Evolutionary conservation across 2,329 filamentous ascomycete genomes (phyloP).

Genomic region (Intubia oerlemansii): DNA sequence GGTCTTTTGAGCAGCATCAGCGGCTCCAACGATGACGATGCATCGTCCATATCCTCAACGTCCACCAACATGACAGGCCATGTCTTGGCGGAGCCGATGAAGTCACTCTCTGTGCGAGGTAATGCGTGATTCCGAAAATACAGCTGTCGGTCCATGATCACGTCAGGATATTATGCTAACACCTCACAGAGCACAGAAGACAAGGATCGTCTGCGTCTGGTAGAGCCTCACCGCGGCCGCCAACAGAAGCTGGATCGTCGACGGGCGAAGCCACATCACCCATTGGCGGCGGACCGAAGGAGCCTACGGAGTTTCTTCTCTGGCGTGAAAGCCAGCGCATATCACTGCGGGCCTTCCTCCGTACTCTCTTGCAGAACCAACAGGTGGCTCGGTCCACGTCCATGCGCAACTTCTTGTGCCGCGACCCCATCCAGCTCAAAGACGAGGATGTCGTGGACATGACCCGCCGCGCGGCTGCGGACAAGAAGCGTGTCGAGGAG

Average conservation of each 20-base stretch:
- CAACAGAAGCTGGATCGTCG: no score
- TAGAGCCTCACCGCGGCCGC: slow-evolving; percentile 19
- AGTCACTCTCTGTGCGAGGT: slow-evolving; percentile 22
- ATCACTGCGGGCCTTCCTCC: slow-evolving; percentile 76
- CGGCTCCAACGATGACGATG: slow-evolving; percentile 49
- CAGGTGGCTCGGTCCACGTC: slow-evolving; percentile 66
- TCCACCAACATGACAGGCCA: slow-evolving; percentile 42
- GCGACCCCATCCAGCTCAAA: slow-evolving; percentile 48
- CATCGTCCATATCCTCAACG: slow-evolving; percentile 58
- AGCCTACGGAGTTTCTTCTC: no score
- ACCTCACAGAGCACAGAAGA: no score
- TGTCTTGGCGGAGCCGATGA: slow-evolving; percentile 12
- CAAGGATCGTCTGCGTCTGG: slow-evolving; percentile 16
- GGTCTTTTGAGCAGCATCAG: slow-evolving; percentile 29
- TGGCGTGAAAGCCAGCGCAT: slow-evolving; percentile 82
- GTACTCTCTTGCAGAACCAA: slow-evolving; percentile 65
- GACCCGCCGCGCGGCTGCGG: slow-evolving; percentile 54
- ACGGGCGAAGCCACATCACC: no score
- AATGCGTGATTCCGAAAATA: no score
- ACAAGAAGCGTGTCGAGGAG: slow-evolving; percentile 76
- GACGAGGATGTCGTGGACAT: slow-evolving; percentile 77
- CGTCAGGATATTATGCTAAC: not conserved
- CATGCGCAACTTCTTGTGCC: slow-evolving; percentile 64
- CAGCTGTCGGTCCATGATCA: no score
- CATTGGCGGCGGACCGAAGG: no score